Evolutionary conservation across 2,329 filamentous ascomycete genomes (phyloP), one percentile per base, ranked within the genome.

Genomic region (Sclerotinia borealis): DNA sequence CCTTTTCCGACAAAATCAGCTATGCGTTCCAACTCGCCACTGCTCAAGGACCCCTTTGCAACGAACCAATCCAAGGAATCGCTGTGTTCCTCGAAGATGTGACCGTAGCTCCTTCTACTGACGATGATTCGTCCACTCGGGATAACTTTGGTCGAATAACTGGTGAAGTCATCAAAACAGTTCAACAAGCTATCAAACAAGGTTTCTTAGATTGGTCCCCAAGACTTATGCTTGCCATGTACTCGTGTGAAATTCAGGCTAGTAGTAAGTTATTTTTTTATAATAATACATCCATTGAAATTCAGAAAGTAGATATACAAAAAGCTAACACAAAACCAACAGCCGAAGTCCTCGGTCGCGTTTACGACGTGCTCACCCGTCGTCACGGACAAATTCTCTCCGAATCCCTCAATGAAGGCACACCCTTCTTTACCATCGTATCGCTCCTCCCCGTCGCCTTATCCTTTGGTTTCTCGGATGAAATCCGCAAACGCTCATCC

Each of bases 341-440:
- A 86, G 87, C 93, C 71, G 95, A 98, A 77, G 95, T 98, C 48
- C 86, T 99, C 6, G 95, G 95, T 27, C 88, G 92, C 36, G 95
- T 98, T 39, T 99, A 99, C 80, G 91, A 91, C 69, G 93, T 98
- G n/a, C 87, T 99, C n/a, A 97, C 93, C 37, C 89, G 93, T 1
- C 90, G 95, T 6, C 88, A 93, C 39, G 95, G 95, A 31, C 89
- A 88, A 43, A 96, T 99, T 60, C 85, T 96, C 27, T 90, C 90
- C 11, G 95, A 99, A 77, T 86, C 87, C 25, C 90, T 99, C 80
- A 96, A 96, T 71, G 92, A 96, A 74, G 93, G 95, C 29, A 96
- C 92, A 0, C 93, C 93, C 1, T 98, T 97, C 78, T 99, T 96
- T 81, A 96, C 92, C 5, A 96, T 99, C 74, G 84, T 89, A 60